A percentile compares a stretch with the other conserved stretches of the same genome.
Evolutionary conservation across 441 rosid genomes (phyloP).

Genomic region (Erysimum cheiri): DNA sequence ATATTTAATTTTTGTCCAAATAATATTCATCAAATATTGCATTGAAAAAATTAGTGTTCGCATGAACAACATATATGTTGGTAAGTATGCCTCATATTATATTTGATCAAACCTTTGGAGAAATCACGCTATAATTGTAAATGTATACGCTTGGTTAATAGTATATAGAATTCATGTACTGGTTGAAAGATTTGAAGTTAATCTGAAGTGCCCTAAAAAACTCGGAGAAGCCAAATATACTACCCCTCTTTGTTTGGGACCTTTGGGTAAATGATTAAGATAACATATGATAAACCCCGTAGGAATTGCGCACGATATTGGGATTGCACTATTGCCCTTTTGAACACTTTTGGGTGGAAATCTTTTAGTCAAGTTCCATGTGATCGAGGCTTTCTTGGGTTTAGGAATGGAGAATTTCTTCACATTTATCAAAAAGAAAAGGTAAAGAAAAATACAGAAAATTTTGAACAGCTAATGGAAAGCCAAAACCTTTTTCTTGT

Average conservation of each 20-base stretch:
- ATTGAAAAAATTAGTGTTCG: background rate
- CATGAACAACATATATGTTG: background rate
- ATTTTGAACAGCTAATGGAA: conserved; percentile 38
- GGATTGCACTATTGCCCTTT: conserved; percentile 43
- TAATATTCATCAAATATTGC: too few relatives aligned
- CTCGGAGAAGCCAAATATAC: background rate
- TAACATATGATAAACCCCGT: conserved; percentile 28
- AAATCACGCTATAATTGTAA: background rate
- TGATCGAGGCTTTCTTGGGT: conserved; percentile 46
- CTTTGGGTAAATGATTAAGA: background rate
- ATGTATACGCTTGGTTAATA: background rate
- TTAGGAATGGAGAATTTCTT: conserved; percentile 39
- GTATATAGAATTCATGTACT: background rate
- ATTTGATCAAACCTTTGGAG: background rate
- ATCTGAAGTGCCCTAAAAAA: background rate
- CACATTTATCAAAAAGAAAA: conserved; percentile 40
- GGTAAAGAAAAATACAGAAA: conserved; percentile 24
- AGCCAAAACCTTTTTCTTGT: conserved; percentile 35
- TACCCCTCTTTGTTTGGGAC: too few relatives aligned
- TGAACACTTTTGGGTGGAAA: conserved; percentile 36
- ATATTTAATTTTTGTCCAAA: too few relatives aligned
- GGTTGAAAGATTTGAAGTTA: conserved; percentile 18
- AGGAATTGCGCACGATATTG: conserved; percentile 40
- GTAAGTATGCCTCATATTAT: background rate
- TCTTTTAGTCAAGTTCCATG: conserved; percentile 37